phyloP scores from a whole-genome alignment of 371 early-diverging fungal species.

The Mucor mucedo region DNA sequence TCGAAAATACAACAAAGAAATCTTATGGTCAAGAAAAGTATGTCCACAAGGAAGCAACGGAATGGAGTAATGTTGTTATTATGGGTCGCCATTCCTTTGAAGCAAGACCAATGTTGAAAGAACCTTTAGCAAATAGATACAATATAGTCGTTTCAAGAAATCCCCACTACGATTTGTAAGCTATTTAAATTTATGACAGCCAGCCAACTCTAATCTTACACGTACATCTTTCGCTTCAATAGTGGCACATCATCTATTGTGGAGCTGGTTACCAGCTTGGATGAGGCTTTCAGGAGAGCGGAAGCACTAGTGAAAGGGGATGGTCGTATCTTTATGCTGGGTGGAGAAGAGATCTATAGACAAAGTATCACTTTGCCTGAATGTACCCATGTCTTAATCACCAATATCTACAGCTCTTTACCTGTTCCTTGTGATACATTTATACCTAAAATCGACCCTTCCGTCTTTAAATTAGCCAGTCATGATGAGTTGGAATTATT shows the following conservation, averaged over 20 bases:
- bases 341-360: constrained; percentile 68
- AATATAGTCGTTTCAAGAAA: constrained; percentile 86
- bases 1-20: constrained; percentile 71
- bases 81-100: constrained; percentile 93
- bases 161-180: constrained; percentile 56
- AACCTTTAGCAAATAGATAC: constrained; percentile 76
- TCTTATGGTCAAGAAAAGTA: constrained; percentile 17
- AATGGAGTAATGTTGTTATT: constrained; percentile 74
- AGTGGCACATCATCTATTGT: constrained; percentile 1
- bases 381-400: constrained; percentile 66
- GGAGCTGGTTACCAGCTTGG: constrained; percentile 20
- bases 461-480: constrained; percentile 29
- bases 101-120: constrained; percentile 76
- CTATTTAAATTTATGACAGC: background rate
- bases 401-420: constrained; percentile 50
- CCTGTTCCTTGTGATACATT: constrained; percentile 69
- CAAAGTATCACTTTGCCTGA: constrained; percentile 56
- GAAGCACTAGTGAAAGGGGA: constrained; percentile 7
- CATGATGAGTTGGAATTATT: constrained; percentile 51
- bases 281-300: constrained; percentile 24
- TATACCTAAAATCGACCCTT: constrained; percentile 62
- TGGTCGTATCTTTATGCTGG: constrained; percentile 61
- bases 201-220: background rate
- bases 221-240: background rate
- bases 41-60: background rate